Evolutionary conservation across 352 stramenopile genomes (phyloP).

Genomic region (Phytopythium cucurbitacearum): DNA sequence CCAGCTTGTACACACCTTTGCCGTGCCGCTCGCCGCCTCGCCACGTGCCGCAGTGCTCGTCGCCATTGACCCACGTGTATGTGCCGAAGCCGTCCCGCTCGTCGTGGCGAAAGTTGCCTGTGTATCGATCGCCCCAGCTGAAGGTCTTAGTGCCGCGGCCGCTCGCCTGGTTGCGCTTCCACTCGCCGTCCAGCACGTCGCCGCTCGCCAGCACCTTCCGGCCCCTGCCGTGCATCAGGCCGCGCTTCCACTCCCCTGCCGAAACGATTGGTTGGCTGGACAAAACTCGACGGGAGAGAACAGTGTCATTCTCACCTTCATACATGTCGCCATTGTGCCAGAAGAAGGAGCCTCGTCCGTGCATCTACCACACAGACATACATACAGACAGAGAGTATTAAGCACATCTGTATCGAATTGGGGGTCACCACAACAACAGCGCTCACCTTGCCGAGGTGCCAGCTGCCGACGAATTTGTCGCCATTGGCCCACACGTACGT

Average conservation of each 20-base stretch:
- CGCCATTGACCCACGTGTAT: slow-evolving; percentile 71
- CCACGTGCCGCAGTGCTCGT: slow-evolving; percentile 64
- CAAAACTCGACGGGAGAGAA: slow-evolving; percentile 2
- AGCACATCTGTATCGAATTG: background rate
- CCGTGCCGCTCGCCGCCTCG: slow-evolving; percentile 56
- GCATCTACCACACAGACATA: slow-evolving; percentile 42
- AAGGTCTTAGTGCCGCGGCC: slow-evolving; percentile 66
- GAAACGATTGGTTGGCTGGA: background rate
- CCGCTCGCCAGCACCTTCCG: slow-evolving; percentile 61
- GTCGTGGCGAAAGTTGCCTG: slow-evolving; percentile 53
- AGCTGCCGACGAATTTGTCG: slow-evolving; percentile 88
- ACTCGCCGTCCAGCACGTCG: slow-evolving; percentile 59
- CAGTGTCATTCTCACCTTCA: slow-evolving; percentile 38
- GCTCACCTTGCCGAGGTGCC: slow-evolving; percentile 65
- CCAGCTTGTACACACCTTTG: slow-evolving; percentile 41
- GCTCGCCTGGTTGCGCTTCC: slow-evolving; percentile 56
- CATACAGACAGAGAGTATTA: background rate
- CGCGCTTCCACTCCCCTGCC: slow-evolving; percentile 70
- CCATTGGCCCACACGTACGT: slow-evolving; percentile 88
- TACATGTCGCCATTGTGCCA: slow-evolving; percentile 77
- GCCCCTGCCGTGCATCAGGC: slow-evolving; percentile 70
- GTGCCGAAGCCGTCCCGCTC: slow-evolving; percentile 62
- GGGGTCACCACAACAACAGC: background rate
- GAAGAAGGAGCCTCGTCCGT: slow-evolving; percentile 63
- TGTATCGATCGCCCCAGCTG: slow-evolving; percentile 60